A percentile compares a stretch with the other conserved stretches of the same genome.
phyloP scores from a whole-genome alignment of 352 stramenopile species.

The Pythium rhizo-oryzae region DNA sequence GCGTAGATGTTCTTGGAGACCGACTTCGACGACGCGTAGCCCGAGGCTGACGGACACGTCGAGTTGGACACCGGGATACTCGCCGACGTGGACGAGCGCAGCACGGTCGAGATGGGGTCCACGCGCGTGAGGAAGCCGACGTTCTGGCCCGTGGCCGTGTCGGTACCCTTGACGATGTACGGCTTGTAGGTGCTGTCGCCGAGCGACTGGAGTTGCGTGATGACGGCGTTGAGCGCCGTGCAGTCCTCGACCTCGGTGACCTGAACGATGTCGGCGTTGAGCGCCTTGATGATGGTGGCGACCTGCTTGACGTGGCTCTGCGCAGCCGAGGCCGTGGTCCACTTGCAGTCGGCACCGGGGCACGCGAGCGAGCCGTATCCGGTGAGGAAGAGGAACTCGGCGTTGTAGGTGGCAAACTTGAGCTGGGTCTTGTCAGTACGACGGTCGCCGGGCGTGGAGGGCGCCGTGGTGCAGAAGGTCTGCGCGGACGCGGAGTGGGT shows the following conservation, averaged over 20 bases:
- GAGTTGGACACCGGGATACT: conserved; percentile 55
- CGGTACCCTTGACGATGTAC: conserved; percentile 58
- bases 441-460: conserved; percentile 43
- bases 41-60: conserved; percentile 46
- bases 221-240: conserved; percentile 50
- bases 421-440: conserved; percentile 51
- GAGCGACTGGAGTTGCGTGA: conserved; percentile 45
- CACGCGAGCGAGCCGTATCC: conserved; percentile 45
- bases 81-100: conserved; percentile 37
- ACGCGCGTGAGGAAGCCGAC: conserved; percentile 65
- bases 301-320: conserved; percentile 55
- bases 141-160: conserved; percentile 76
- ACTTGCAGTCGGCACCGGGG: conserved; percentile 54
- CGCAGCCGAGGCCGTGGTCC: conserved; percentile 43
- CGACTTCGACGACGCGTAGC: conserved; percentile 45
- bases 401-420: conserved; percentile 70
- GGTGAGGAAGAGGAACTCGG: conserved; percentile 59
- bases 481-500: conserved; percentile 33
- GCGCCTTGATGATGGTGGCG: conserved; percentile 45
- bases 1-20: conserved; percentile 79
- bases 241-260: conserved; percentile 71
- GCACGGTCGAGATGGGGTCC: conserved; percentile 51
- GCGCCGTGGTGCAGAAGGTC: conserved; percentile 52
- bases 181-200: conserved; percentile 63
- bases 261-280: conserved; percentile 71